phyloP scores from a whole-genome alignment of 768 basidiomycete genomes.

The Amanita rubescens region DNA sequence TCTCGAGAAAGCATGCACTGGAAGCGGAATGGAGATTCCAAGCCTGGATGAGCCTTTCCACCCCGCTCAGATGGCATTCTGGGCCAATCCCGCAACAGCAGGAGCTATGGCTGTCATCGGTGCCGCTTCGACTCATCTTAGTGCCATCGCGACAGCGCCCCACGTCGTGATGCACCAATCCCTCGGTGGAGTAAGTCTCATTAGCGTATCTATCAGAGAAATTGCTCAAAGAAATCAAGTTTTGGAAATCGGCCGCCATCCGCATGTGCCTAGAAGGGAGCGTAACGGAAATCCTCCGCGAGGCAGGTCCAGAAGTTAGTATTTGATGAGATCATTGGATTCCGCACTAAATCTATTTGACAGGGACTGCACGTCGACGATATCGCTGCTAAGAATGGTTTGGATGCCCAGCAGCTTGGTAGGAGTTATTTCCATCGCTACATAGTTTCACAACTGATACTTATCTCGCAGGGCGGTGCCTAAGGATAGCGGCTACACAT shows the following conservation, averaged over 20 bases:
- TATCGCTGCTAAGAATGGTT: constrained; percentile 24
- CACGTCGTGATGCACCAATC: constrained; percentile 9
- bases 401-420: constrained; percentile 29
- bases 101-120: constrained; percentile 14
- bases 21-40: constrained; percentile 11
- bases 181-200: constrained; percentile 8
- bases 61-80: constrained; percentile 14
- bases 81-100: constrained; percentile 11
- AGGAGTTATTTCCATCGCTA: not conserved
- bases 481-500: constrained; percentile 18
- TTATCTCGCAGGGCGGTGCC: constrained; percentile 13
- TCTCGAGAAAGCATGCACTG: constrained; percentile 8
- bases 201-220: not conserved
- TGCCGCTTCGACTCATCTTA: constrained; percentile 20
- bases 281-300: constrained; percentile 24
- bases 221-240: constrained; percentile 7
- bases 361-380: constrained; percentile 31
- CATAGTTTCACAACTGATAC: not conserved
- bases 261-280: constrained; percentile 17
- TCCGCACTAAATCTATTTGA: not conserved
- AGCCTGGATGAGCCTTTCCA: constrained; percentile 16
- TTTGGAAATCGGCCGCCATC: constrained; percentile 18
- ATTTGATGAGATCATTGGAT: not conserved
- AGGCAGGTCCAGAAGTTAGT: constrained; percentile 24
- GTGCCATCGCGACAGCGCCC: constrained; percentile 15